A percentile compares a stretch with the other conserved stretches of the same genome.
Evolutionary conservation across 1,139 yeast species (phyloP).

Genomic region (Yamadazyma aaseri): DNA sequence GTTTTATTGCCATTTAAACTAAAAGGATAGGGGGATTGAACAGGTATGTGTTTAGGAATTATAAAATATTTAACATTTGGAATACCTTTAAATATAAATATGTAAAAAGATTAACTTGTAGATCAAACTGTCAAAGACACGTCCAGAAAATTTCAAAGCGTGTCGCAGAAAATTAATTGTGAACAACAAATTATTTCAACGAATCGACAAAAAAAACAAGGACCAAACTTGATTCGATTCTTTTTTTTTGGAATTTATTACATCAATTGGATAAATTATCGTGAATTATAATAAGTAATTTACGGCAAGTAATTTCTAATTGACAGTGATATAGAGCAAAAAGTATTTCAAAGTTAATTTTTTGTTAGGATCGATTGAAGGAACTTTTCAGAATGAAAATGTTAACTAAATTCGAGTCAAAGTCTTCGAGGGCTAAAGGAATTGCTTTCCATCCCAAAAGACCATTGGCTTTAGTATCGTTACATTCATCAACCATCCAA

Average conservation of each 20-base stretch:
- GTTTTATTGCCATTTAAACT: constrained; percentile 14
- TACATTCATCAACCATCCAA: constrained; percentile 93
- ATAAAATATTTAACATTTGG: no score
- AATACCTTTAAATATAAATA: no score
- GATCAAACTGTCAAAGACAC: no score
- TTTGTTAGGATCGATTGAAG: constrained; percentile 27
- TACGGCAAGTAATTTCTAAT: no score
- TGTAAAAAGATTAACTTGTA: no score
- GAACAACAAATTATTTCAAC: constrained; percentile 9
- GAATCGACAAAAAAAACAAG: constrained; percentile 12
- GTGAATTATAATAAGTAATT: neutral
- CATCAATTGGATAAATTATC: constrained; percentile 1
- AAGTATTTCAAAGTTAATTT: no score
- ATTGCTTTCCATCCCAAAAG: constrained; percentile 96
- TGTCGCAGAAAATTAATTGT: constrained; percentile 1
- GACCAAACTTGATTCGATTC: constrained; percentile 2
- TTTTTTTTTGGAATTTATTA: neutral
- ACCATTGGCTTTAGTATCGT: constrained; percentile 95
- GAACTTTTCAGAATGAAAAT: constrained; percentile 65
- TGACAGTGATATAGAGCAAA: no score
- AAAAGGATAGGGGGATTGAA: neutral
- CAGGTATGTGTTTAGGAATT: no score
- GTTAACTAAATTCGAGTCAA: constrained; percentile 97
- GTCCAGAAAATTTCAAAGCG: no score
- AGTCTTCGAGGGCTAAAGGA: constrained; percentile 97